phyloP scores from a whole-genome alignment of 371 early-diverging fungal species.

The Coemansia sp. region DNA sequence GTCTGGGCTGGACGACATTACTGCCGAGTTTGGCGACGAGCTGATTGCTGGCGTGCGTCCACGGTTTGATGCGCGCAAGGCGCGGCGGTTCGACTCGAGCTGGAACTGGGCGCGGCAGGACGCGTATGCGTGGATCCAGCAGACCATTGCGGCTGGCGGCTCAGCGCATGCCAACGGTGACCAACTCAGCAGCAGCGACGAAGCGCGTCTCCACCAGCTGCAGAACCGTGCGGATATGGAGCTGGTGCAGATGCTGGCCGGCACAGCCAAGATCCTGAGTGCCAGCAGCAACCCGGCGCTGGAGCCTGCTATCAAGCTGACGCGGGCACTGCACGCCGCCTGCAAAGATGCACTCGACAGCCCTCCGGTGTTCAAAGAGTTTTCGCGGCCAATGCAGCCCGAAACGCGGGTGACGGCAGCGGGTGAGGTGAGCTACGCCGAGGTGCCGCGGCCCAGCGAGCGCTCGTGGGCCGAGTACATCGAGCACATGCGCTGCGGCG shows the following conservation, averaged over 20 bases:
- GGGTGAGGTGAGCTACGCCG: slow-evolving; percentile 65
- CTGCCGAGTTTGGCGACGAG: slow-evolving; percentile 84
- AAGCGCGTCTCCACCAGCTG: slow-evolving; percentile 4
- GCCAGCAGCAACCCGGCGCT: neutral
- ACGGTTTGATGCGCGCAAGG: slow-evolving; percentile 78
- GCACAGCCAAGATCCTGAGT: slow-evolving; percentile 40
- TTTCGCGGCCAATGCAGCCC: slow-evolving; percentile 84
- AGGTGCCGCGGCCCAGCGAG: slow-evolving; percentile 17
- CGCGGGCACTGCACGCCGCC: neutral
- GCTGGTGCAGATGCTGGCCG: slow-evolving; percentile 54
- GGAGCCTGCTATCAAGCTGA: slow-evolving; percentile 3
- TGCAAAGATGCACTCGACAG: slow-evolving; percentile 7
- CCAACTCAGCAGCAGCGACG: neutral
- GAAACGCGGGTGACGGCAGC: slow-evolving; percentile 69
- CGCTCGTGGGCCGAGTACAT: slow-evolving; percentile 22
- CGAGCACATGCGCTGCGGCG: slow-evolving; percentile 7
- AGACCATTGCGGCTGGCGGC: neutral
- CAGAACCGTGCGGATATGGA: slow-evolving; percentile 47
- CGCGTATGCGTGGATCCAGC: slow-evolving; percentile 53
- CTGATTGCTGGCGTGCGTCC: slow-evolving; percentile 88
- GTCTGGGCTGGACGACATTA: slow-evolving; percentile 77
- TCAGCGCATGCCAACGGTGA: neutral
- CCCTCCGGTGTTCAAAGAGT: slow-evolving; percentile 53
- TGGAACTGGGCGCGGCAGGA: slow-evolving; percentile 98
- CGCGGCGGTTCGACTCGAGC: slow-evolving; percentile 87